Base-by-base conservation (phyloP, 129 eudicot genomes). In the Flaveria brownii region DNA sequence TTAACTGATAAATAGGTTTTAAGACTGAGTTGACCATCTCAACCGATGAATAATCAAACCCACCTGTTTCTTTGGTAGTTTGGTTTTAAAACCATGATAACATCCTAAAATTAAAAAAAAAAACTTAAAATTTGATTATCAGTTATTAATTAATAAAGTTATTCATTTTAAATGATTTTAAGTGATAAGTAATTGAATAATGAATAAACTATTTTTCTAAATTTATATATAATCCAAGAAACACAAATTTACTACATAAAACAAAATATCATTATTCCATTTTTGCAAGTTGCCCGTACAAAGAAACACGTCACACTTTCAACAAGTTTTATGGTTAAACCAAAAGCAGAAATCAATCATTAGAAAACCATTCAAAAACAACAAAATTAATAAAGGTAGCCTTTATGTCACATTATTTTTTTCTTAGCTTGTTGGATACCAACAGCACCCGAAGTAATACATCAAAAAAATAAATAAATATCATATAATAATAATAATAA, bases 341-440 rank as follows among this genome's bases (percentile, higher is more conserved):
- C 51, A 41, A 66, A 66, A 66, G 50, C 16, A 66, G 49, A 66
- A 17, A 66, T 66, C 71, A 66, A 66, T 66, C 51, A 66, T 66
- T 39, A 18, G 71, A 66, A n/a, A 66, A 3, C 71, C 26, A 33
- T 66, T 66, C 41, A 39, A 0, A 63, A 63, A 33, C 46, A 61
- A 25, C 33, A 16, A 28, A 47, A 55, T 8, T 3, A 18, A 61
- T 12, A 61, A 4, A 63, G 10, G 46, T 28, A 62, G 30, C 36
- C 15, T 28, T 33, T 63, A 30, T 30, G 16, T 33, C 15, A 30
- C 46, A 33, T 63, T 63, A 15, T 63, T 61, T 25, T 61, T 63
- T 63, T 16, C 0, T 14, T 30, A 30, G 30, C 0, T 30, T 30
- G 46, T 26, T 61, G 28, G 23, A 25, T 57, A 57, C 23, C 22